phyloP scores from a whole-genome alignment of 768 basidiomycete species.

The Mycena kentingensis region DNA sequence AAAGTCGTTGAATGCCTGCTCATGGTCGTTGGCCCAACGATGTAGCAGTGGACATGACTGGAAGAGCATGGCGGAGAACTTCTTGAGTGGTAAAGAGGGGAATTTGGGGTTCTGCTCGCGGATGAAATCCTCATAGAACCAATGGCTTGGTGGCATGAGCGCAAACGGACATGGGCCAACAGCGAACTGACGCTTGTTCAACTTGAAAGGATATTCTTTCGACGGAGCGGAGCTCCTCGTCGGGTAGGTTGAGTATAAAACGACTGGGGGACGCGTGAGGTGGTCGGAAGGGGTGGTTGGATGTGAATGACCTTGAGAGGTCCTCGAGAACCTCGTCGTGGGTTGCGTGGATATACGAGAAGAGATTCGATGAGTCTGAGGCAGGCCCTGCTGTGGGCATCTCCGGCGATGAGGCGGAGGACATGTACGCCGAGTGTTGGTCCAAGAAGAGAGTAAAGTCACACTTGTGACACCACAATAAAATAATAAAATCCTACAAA shows the following conservation, averaged over 20 bases:
- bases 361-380: conserved; percentile 39
- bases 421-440: conserved; percentile 39
- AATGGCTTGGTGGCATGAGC: conserved; percentile 64
- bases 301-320: conserved; percentile 69
- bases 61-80: conserved; percentile 91
- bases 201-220: conserved; percentile 98
- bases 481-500: conserved; percentile 29
- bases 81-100: conserved; percentile 86
- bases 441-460: conserved; percentile 12
- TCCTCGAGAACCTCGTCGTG: conserved; percentile 90
- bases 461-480: conserved; percentile 21
- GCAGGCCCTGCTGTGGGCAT: conserved; percentile 51
- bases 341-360: conserved; percentile 71
- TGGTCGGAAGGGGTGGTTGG: conserved; percentile 13
- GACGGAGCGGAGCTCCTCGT: conserved; percentile 85
- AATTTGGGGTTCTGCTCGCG: conserved; percentile 87
- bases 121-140: conserved; percentile 99
- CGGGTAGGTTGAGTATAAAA: conserved; percentile 95
- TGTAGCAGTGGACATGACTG: conserved; percentile 79
- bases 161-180: conserved; percentile 11
- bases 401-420: conserved; percentile 79
- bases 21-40: conserved; percentile 83
- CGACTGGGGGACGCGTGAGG: conserved; percentile 52
- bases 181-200: conserved; percentile 86
- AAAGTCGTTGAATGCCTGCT: conserved; percentile 84